Base-by-base conservation (phyloP, 495 filamentous ascomycete species). In the Alectoria sarmentosa region DNA sequence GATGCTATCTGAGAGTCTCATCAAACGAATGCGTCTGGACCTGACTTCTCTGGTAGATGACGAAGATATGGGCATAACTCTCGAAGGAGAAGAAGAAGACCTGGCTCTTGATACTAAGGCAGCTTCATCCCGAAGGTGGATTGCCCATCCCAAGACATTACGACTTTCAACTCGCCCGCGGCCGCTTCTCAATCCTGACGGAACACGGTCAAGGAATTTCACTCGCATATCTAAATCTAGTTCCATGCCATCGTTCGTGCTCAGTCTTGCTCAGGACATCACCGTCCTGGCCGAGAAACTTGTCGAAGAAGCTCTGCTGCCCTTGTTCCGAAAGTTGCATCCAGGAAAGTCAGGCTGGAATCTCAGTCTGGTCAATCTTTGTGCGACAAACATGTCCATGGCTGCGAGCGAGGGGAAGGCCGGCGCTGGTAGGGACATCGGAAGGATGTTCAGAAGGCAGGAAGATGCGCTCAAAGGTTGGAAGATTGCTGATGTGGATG, bases 351-450 rank as follows among this genome's bases (percentile, higher is more conserved):
- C 77, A 6, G 87, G 84, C 9, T 95, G 90, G 88, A 88, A 91
- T 69, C 75, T 96, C 19, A 88, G 87, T 61, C 72, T 96, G 48
- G 75, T 98, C 59, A 98, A 98, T 70, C 75, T 98, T 19, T 91
- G 89, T 28, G 91, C 91, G 3, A 89, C 89, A 2, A 92, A 95
- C 70, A 92, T 98, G 86, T 79, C 83, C 3, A 83, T 86, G 64
- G 80, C 78, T 26, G 85, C 82, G 4, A 79, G 78, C 1, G 76
- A 79, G 38, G 70, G 76, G 60, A 79, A 80, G 64, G 80, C 79
- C 59, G 76, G 74, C 63, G 77, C 71, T 60, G 80, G 82, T 14
- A 74, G 78, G 17, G 83, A 90, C 69, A 90, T 91, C 66, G 79
- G 78, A 5, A 76, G 73, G 62, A 90, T 91, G 88, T 89, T 91